These are phyloP conservation scores for Xylaria digitata DNA, from an alignment of 2,329 filamentous ascomycete species.

Conservation along the genomic window DNA sequence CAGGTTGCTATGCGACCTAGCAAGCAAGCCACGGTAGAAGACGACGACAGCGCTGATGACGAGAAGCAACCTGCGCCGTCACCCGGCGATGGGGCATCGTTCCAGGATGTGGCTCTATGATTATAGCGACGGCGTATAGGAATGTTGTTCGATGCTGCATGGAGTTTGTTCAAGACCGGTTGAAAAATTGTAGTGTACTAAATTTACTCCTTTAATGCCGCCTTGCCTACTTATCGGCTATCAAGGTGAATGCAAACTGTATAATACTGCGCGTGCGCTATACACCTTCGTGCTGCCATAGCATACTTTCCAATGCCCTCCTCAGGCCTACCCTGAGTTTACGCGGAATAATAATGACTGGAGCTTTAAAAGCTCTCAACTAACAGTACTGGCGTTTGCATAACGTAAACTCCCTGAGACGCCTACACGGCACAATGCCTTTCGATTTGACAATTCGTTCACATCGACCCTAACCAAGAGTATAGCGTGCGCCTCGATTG, in stretches of 20 bases:
- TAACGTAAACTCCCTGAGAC: neutral
- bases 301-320: conserved; percentile 7
- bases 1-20: conserved; percentile 62
- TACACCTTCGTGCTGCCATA: conserved; percentile 9
- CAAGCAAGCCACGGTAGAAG: conserved; percentile 50
- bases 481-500: too few species aligned
- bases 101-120: conserved; percentile 72
- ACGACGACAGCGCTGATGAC: conserved; percentile 49
- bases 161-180: conserved; percentile 37
- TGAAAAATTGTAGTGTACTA: conserved; percentile 19
- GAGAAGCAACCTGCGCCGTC: conserved; percentile 59
- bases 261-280: conserved; percentile 19
- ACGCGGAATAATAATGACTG: conserved; percentile 13
- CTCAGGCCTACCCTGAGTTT: conserved; percentile 9
- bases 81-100: conserved; percentile 67
- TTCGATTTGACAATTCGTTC: neutral
- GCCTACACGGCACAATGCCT: neutral
- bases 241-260: conserved; percentile 18
- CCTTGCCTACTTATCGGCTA: conserved; percentile 9
- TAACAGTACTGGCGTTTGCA: neutral
- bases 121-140: conserved; percentile 17
- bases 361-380: neutral
- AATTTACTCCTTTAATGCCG: conserved; percentile 21
- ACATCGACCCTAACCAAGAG: neutral
- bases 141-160: conserved; percentile 31